Base-by-base conservation (phyloP, 2,329 filamentous ascomycete genomes). In the Myriosclerotinia scirpicola region DNA sequence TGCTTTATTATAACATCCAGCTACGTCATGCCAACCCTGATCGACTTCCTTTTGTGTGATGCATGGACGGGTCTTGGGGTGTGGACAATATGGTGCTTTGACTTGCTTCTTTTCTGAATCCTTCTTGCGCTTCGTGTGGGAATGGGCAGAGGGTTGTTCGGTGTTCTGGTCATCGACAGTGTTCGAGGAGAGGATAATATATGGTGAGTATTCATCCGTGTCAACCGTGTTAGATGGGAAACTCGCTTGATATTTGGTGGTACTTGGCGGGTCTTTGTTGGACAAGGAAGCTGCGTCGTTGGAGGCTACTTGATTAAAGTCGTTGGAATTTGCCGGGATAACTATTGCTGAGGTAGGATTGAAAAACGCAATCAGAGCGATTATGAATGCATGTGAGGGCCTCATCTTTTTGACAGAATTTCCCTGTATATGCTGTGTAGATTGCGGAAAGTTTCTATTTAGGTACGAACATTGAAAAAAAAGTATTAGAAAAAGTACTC, bases 31-130 rank as follows among this genome's bases (percentile, higher is more conserved):
- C 44, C 44, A 61, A 26, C 58, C 58, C 34, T 61, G 58, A 26
- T 61, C 58, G 3, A 61, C 46, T 14, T 61, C 58, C 34, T 61
- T 61, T 38, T 50, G 58, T 4, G 58, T 61, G 34, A 61, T 61
- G 5, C 58, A 61, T 26, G 30, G 17, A 30, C 44, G 44, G 5
- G 58, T 40, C 2, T 26, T 1, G 5, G 58, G 58, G 4, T 61
- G 36, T 5, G 1, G 5, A 48, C 58, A 61, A 26, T 44, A 44
- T 11, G 20, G 58, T 26, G 44, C 44, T 26, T 34, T 50, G 14
- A 17, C 58, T n/a, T 40, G 0, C 17, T 50, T 50, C 34, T 38
- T 44, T 44, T 15, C 30, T 34, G 22, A 12, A 11, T 17, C 22
- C 5, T 20, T 7, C 12, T 42, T 26, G n/a, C 38, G 38, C 30